Percentiles rank a stretch among this genome's conserved stretches.
phyloP scores from a whole-genome alignment of 164 flowering plant genomes.

The Berberis vulgaris region DNA sequence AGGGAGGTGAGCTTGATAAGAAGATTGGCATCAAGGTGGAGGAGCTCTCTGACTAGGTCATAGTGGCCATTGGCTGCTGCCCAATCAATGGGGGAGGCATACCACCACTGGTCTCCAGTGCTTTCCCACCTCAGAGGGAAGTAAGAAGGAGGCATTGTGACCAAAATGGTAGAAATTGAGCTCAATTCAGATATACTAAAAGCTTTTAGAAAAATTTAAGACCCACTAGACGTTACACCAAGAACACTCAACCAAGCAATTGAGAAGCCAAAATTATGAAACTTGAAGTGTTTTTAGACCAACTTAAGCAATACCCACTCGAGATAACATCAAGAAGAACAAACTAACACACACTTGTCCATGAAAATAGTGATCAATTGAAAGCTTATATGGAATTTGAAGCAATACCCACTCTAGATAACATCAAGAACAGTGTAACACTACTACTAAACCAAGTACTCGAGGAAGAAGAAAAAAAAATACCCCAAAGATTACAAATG shows the following conservation, averaged over 20 bases:
- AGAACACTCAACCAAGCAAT: not conserved
- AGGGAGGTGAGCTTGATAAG: constrained; percentile 89
- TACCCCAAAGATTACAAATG: not conserved
- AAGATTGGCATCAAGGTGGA: constrained; percentile 70
- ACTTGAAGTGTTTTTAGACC: no score
- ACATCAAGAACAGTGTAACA: not conserved
- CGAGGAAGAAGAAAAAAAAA: not conserved
- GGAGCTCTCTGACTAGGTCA: constrained; percentile 72
- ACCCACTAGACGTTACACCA: constrained; percentile 2
- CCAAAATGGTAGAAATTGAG: not conserved
- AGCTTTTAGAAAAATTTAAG: constrained; percentile 1
- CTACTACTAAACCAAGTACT: not conserved
- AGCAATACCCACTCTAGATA: constrained; percentile 1
- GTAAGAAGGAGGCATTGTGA: constrained; percentile 38
- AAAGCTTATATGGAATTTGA: not conserved
- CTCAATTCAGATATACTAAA: not conserved
- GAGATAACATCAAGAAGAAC: no score
- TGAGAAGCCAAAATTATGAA: not conserved
- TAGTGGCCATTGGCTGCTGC: constrained; percentile 90
- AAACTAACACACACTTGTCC: no score
- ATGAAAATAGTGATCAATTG: not conserved
- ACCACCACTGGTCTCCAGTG: constrained; percentile 98
- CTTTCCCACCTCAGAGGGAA: constrained; percentile 97
- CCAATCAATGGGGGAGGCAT: constrained; percentile 79
- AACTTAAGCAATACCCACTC: no score